Evolutionary conservation across 73 alveolate species (phyloP).

Genomic region (Stentor roeselii): DNA sequence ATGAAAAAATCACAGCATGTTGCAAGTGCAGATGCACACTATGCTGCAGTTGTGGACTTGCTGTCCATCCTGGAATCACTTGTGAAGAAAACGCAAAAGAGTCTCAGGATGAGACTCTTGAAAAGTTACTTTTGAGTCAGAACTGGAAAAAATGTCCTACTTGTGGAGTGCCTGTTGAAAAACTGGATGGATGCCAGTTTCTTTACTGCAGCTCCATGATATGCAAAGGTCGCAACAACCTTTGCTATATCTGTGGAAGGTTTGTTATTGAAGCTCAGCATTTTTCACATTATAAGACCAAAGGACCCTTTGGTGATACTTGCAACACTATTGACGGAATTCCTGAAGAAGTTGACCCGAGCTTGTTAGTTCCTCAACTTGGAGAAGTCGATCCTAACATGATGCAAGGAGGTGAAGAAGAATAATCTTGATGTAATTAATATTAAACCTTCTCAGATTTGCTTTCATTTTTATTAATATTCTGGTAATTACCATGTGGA

Average conservation of each 20-base stretch:
- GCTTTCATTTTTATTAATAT: no score
- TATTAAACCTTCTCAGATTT: no score
- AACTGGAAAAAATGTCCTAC: constrained; percentile 42
- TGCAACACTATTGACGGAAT: constrained; percentile 44
- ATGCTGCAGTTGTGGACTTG: constrained; percentile 6
- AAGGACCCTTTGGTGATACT: constrained; percentile 60
- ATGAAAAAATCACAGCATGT: constrained; percentile 25
- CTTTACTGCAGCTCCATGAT: constrained; percentile 31
- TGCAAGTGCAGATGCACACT: background rate
- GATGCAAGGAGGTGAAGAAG: no score
- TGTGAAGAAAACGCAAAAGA: constrained; percentile 5
- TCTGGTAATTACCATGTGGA: no score
- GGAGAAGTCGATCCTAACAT: no score
- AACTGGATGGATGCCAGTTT: constrained; percentile 49
- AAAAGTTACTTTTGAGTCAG: background rate
- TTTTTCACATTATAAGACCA: constrained; percentile 40
- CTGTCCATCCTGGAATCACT: constrained; percentile 25
- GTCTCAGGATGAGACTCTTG: background rate
- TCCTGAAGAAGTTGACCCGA: constrained; percentile 7
- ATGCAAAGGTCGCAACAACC: constrained; percentile 35
- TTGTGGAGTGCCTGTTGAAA: constrained; percentile 53
- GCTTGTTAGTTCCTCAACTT: no score
- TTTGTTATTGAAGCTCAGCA: constrained; percentile 31
- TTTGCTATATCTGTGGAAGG: constrained; percentile 47
- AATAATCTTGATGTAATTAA: no score